Base-by-base conservation (phyloP, 371 early-diverging fungal genomes). In the Saksenaea vasiformis region DNA sequence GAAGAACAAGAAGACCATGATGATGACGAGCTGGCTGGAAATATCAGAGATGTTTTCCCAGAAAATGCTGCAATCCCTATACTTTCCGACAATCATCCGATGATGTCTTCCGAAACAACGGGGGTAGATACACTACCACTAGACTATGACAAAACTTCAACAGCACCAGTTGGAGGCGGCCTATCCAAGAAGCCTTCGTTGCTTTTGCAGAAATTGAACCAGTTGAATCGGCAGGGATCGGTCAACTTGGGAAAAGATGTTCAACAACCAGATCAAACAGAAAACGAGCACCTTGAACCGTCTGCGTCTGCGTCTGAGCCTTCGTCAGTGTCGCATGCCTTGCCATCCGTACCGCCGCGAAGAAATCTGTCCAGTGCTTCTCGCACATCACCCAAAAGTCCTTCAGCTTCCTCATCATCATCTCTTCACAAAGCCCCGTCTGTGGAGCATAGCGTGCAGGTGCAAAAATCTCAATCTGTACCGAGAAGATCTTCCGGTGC, bases 111-210 rank as follows among this genome's bases (percentile, higher is more conserved):
- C 39, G 39, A 14, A 11, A 10, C n/a, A 31, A 31, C 31, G 7
- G 4, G 7, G 11, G 39, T 39, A 10, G 39, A 39, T 39, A 14
- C 11, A 2, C 39, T 39, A 11, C 39, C 39, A 39, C 11, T 19
- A n/a, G 51, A 17, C n/a, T 7, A n/a, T 19, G 51, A 47, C 10
- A 47, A 10, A 11, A n/a, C 22, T 0, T 10, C 51, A 47, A 3
- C 22, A 22, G 22, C 22, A 7, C 4, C 31, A 31, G 31, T 7
- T 4, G 31, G 7, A 31, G 31, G 31, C 7, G 31, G 31, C 7
- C 9, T 67, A 10, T 9, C 47, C 26, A 67, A 67, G 39, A 67
- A 67, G 19, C 68, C 68, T 17, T 67, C 68, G 13, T 24, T 67
- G 2, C 51, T 67, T 27, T 44, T 67, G 31, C 68, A 61, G 38